Evolutionary conservation across 1,284 basidiomycete genomes (phyloP).

Genomic region (Grifola frondosa): DNA sequence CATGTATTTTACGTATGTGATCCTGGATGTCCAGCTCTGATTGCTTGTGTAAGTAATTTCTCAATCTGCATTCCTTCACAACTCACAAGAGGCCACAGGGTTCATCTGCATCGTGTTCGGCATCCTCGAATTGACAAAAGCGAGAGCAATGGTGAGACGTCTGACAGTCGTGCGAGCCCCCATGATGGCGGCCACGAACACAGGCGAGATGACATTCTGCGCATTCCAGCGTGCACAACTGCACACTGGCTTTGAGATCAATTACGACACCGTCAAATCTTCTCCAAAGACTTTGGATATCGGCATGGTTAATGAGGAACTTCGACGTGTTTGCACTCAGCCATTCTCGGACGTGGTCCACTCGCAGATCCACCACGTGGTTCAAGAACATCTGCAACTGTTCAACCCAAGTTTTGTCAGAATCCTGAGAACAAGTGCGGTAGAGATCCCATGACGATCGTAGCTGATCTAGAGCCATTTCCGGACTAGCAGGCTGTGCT

Average conservation of each 20-base stretch:
- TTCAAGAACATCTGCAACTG: constrained; percentile 40
- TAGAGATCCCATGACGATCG: constrained; percentile 34
- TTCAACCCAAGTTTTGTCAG: constrained; percentile 43
- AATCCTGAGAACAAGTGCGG: constrained; percentile 28
- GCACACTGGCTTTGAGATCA: constrained; percentile 44
- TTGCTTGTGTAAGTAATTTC: neutral
- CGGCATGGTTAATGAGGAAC: constrained; percentile 44
- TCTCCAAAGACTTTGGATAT: constrained; percentile 47
- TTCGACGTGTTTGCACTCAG: constrained; percentile 42
- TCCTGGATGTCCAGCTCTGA: constrained; percentile 56
- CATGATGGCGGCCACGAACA: constrained; percentile 43
- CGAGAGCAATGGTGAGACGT: constrained; percentile 47
- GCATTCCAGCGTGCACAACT: constrained; percentile 51
- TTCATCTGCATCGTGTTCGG: constrained; percentile 30
- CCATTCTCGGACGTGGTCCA: constrained; percentile 50
- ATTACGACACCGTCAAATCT: constrained; percentile 41
- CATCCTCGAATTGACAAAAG: constrained; percentile 43
- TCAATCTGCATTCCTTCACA: too few relatives aligned
- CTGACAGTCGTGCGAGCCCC: constrained; percentile 46
- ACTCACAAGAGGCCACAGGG: constrained; percentile 48
- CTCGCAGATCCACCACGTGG: constrained; percentile 38
- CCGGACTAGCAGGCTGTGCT: constrained; percentile 24
- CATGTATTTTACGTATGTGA: constrained; percentile 43
- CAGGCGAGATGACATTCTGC: constrained; percentile 48
- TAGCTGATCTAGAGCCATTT: constrained; percentile 31